Base-by-base conservation (phyloP, 306 rosid genomes). In the Quercus engelmannii region DNA sequence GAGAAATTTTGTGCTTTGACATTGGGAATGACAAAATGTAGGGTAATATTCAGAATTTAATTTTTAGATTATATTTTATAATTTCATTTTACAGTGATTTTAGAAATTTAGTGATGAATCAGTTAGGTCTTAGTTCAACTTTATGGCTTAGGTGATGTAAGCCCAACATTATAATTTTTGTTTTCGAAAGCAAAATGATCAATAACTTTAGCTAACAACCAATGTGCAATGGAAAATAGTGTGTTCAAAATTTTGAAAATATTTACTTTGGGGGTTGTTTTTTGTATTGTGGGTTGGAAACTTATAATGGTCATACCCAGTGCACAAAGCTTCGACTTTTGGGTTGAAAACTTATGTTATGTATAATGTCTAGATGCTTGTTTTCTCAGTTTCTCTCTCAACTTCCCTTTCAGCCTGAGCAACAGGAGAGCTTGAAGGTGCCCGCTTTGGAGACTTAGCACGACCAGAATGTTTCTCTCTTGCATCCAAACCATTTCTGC, bases 401-500 rank as follows among this genome's bases (percentile, higher is more conserved):
- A 13, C 17, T 4, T 10, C 74, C 15, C 35, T 72, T 46, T 52
- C 46, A 41, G 14, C 54, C 43, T 35, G 74, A 35, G 84, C 51
- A 46, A 52, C 73, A 51, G 88, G 78, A 41, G 92, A 83, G 46
- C 54, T 69, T 18, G 70, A 76, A 61, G 78, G 82, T 38, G 17
- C 76, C 26, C 21, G 84, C 77, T 79, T 85, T 1, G 77, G 82
- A 38, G 81, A 79, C 57, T 76, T 79, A n/a, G 25, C 83, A 17
- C 57, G 78, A 73, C 56, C 69, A 0, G 78, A 81, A 71, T 69
- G 83, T 19, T 75, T 83, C 20, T 82, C 85, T 19, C 79, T 82
- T 4, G 82, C 85, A 6, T 83, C 89, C 81, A 83, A 85, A 58
- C 77, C 82, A 19, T 6, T 63, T 26, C 71, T 81, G 28, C 14